phyloP scores from a whole-genome alignment of 768 basidiomycete genomes.

The Tricholomella constricta region DNA sequence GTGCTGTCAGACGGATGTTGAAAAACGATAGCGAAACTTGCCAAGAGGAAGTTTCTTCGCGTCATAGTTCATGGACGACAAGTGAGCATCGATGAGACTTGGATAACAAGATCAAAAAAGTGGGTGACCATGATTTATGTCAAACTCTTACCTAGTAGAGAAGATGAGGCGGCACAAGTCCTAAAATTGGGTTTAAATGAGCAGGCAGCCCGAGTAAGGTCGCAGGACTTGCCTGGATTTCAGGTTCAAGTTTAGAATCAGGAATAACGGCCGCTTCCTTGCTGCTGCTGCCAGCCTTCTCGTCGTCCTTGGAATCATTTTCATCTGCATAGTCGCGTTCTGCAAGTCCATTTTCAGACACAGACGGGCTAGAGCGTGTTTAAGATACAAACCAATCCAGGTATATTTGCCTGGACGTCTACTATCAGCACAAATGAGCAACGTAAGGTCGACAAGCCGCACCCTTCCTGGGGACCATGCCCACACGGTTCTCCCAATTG shows the following conservation, averaged over 20 bases:
- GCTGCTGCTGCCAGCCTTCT: constrained; percentile 24
- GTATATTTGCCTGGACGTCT: constrained; percentile 53
- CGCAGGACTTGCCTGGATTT: constrained; percentile 41
- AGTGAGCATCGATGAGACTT: constrained; percentile 53
- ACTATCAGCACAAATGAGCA: constrained; percentile 1
- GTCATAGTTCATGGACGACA: constrained; percentile 68
- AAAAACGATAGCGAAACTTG: constrained; percentile 14
- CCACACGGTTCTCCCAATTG: constrained; percentile 51
- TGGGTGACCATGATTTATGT: background rate
- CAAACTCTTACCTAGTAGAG: constrained; percentile 40
- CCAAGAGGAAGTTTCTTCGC: constrained; percentile 65
- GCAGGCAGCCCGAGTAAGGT: background rate
- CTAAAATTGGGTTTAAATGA: constrained; percentile 21
- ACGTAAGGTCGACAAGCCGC: background rate
- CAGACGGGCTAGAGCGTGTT: background rate
- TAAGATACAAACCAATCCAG: constrained; percentile 50
- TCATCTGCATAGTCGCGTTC: constrained; percentile 59
- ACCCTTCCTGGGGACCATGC: constrained; percentile 56
- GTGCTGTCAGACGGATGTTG: background rate
- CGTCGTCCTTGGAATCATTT: constrained; percentile 38
- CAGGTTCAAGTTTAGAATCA: constrained; percentile 42
- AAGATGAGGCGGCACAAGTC: constrained; percentile 54
- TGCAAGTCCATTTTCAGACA: constrained; percentile 15
- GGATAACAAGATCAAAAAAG: background rate
- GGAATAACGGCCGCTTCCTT: constrained; percentile 44